Base-by-base conservation (phyloP, 140 eudicot genomes). In the Flaveria floridana region DNA sequence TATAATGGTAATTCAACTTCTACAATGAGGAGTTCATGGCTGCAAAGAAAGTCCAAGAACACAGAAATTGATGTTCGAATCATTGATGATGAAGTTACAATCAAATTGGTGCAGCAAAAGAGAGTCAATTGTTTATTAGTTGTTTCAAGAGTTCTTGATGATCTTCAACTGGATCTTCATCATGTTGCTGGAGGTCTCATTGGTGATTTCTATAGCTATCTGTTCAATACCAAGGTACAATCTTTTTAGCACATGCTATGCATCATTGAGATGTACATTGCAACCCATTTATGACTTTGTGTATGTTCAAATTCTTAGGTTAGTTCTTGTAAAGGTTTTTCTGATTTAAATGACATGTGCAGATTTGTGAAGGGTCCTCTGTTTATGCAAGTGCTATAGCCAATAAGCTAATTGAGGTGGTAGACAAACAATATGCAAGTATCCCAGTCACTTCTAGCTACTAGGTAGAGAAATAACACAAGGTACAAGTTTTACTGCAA, bases 361-460 rank as follows among this genome's bases (percentile, higher is more conserved):
- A 94, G 99, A 94, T 91, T 61, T 82, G 76, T 88, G 99, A 94
- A 87, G 99, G 99, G 79, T 94, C 96, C 44, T 85, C 88, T 46
- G 97, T 94, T 70, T 94, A 91, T 88, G 99, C 99, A 71, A 88
- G 90, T 85, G 99, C 95, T 67, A 82, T 94, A 74, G 99, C 99
- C 63, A 88, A 88, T 89, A 94, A 86, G 89, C 80, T 94, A 56
- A 91, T 94, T 78, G 97, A 91, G 70, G 95, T 89, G 78, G 91
- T 94, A 87, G 97, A 94, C 79, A 87, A 78, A 76, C 95, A 94
- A 58, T 87, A 88, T 78, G 95, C 92, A 78, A 86, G 84, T 21
- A 65, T 73, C 69, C 83, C 82, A 69, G 89, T 91, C 77, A 85
- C 85, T 70, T 72, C 75, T 56, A 84, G 86, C 75, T 75, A 82